Evolutionary conservation across 805 yeast species (phyloP).

Genomic region (Hanseniaspora singularis): DNA sequence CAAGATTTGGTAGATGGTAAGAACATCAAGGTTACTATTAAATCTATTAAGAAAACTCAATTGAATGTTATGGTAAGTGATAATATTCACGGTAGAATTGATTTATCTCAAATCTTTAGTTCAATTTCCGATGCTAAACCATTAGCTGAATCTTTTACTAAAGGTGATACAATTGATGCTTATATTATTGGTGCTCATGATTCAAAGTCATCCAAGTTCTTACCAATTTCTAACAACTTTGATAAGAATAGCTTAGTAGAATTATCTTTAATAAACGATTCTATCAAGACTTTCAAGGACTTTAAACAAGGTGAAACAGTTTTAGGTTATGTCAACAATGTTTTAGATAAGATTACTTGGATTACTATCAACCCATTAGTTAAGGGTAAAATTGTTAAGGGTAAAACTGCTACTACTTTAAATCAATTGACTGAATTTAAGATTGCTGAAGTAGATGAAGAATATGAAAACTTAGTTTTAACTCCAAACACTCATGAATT

Average conservation of each 20-base stretch:
- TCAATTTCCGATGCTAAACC: constrained; percentile 47
- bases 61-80: constrained; percentile 66
- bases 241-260: constrained; percentile 51
- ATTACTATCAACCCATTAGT: constrained; percentile 57
- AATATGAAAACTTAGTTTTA: constrained; percentile 2
- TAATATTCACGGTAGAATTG: constrained; percentile 67
- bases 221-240: constrained; percentile 50
- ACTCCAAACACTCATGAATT: not conserved
- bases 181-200: constrained; percentile 70
- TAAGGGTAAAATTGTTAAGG: constrained; percentile 41
- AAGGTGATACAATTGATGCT: constrained; percentile 47
- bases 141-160: constrained; percentile 39
- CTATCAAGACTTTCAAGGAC: constrained; percentile 29
- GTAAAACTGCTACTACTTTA: not conserved
- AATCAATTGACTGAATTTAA: constrained; percentile 7
- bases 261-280: constrained; percentile 39
- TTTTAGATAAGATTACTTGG: constrained; percentile 50
- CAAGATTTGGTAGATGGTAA: constrained; percentile 51
- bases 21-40: constrained; percentile 47
- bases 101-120: constrained; percentile 57
- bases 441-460: constrained; percentile 1
- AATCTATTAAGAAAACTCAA: constrained; percentile 57
- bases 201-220: constrained; percentile 50
- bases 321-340: constrained; percentile 54
- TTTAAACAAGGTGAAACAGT: constrained; percentile 39